These are phyloP conservation scores for Bidens hawaiensis DNA, from an alignment of 140 eudicot genomes.

Conservation along the genomic window DNA sequence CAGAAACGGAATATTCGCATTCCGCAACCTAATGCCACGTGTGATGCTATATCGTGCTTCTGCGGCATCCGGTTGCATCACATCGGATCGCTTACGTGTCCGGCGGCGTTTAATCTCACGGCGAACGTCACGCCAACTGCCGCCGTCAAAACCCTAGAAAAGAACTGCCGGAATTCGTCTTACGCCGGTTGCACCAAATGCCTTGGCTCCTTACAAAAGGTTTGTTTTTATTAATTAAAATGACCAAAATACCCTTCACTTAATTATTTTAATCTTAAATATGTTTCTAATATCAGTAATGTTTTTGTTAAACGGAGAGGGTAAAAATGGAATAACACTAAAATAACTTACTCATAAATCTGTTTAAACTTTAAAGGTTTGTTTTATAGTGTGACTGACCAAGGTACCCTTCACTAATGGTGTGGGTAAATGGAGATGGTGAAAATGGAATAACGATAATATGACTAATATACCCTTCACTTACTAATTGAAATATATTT, in stretches of 20 bases:
- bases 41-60: conserved; percentile 84
- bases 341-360: too few species aligned
- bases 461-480: too few species aligned
- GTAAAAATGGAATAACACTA: too few species aligned
- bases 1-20: conserved; percentile 51
- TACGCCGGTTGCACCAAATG: conserved; percentile 88
- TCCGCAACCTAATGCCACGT: conserved; percentile 70
- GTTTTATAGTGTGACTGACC: too few species aligned
- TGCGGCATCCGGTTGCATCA: conserved; percentile 90
- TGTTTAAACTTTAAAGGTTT: too few species aligned
- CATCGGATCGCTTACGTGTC: conserved; percentile 61
- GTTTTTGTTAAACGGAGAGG: too few species aligned
- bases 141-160: conserved; percentile 61
- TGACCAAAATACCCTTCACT: conserved; percentile 8
- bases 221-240: conserved; percentile 5
- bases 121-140: conserved; percentile 77
- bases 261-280: too few species aligned
- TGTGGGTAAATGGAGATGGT: too few species aligned
- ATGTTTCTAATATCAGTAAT: too few species aligned
- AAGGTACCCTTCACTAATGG: too few species aligned
- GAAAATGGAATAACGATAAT: too few species aligned
- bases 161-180: conserved; percentile 70
- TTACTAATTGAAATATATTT: too few species aligned
- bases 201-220: conserved; percentile 81
- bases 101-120: conserved; percentile 70